Base-by-base conservation (phyloP, 2,329 filamentous ascomycete species). In the Claviceps spartinae region DNA sequence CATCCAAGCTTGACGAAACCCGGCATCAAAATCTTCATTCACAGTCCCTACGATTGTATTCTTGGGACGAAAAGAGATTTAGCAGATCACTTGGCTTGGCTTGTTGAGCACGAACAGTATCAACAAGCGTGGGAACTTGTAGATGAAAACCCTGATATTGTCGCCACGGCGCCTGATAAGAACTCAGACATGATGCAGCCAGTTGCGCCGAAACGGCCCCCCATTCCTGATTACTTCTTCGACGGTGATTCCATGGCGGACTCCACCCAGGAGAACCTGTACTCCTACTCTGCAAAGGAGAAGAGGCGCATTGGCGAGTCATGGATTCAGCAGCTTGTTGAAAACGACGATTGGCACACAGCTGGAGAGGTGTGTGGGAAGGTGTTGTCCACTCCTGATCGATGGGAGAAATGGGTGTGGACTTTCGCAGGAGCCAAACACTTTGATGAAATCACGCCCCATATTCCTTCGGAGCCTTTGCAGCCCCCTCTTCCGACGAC, bases 321-420 rank as follows among this genome's bases (percentile, higher is more conserved):
- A 5, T 98, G 93, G 93, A 76, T 98, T 37, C 83, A 90, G 55
- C 87, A 95, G 60, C 76, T 97, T 37, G 79, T 95, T 37, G 79
- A 83, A 38, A 74, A 79, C 0, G 76, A 80, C 8, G 76, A 91
- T 55, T 98, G 93, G 93, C 64, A 65, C 8, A 73, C 78, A 53
- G 93, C 93, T 5, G 91, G 88, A 1, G 76, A 85, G 60, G 75
- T 94, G 4, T 91, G 89, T 54, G 86, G 85, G 14, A 88, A 84
- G 61, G 90, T 96, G 0, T 73, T 98, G 1, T 82, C 82, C 44
- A 88, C 84, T 1, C 81, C 88, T 1, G 76, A 85, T 47, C 75
- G 85, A 59, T 98, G 93, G 93, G 90, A 97, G 69, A 88, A 94
- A 61, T 97, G 91, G 89, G 85, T 94, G 5, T 94, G 86, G 81